Conservation (phyloP, 257 asterid genomes). For the Orobanche coerulescens region DNA sequence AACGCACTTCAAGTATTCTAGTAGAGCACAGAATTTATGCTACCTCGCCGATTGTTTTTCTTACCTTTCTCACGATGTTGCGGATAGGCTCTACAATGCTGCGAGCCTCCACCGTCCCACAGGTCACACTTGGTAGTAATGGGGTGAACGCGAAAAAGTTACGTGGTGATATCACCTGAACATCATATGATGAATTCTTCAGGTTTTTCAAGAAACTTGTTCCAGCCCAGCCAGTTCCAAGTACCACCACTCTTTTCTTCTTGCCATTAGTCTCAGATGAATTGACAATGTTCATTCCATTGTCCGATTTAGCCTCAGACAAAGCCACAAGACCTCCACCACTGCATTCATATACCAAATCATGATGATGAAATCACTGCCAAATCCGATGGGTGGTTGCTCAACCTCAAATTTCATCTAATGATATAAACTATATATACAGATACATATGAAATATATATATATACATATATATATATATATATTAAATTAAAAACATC, state of each 20-base stretch:
- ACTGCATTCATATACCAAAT: conserved; percentile 31
- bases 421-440: too few species aligned
- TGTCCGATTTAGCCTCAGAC: conserved; percentile 53
- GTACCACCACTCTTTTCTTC: conserved; percentile 82
- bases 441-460: too few species aligned
- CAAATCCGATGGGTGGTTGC: neutral
- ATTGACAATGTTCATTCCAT: conserved; percentile 28
- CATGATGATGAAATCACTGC: neutral
- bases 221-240: conserved; percentile 99
- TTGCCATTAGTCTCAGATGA: conserved; percentile 33
- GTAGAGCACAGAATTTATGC: neutral
- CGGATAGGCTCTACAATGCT: conserved; percentile 95
- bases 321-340: conserved; percentile 82
- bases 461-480: too few species aligned
- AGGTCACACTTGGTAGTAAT: conserved; percentile 87
- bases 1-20: neutral
- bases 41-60: too few species aligned
- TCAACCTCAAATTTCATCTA: neutral
- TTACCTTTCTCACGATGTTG: conserved; percentile 79
- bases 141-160: conserved; percentile 96
- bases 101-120: conserved; percentile 93
- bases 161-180: conserved; percentile 93
- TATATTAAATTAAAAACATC: too few species aligned
- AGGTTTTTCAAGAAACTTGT: conserved; percentile 75
- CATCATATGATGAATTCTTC: conserved; percentile 65